phyloP scores from a whole-genome alignment of 441 rosid species.

The Aquilaria agallochum region DNA sequence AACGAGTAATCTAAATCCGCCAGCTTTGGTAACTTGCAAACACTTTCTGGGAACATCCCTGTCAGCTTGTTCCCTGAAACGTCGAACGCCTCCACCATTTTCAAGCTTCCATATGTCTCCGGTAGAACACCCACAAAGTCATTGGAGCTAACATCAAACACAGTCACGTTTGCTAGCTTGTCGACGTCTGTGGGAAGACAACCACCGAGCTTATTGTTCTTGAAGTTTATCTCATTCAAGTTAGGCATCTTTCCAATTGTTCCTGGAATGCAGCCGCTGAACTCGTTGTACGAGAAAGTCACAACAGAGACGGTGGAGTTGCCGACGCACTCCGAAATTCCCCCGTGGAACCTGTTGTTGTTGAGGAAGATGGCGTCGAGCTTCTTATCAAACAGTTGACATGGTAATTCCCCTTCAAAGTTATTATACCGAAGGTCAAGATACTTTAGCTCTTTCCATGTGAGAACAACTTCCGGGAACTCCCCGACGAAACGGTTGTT shows the following conservation, averaged over 20 bases:
- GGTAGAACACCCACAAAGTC: slow-evolving; percentile 54
- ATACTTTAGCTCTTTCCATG: slow-evolving; percentile 49
- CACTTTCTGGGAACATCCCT: slow-evolving; percentile 42
- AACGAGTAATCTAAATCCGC: slow-evolving; percentile 47
- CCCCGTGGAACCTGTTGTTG: slow-evolving; percentile 63
- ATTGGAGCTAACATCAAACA: slow-evolving; percentile 59
- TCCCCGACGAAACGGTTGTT: slow-evolving; percentile 81
- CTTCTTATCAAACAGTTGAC: slow-evolving; percentile 41
- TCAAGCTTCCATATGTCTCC: slow-evolving; percentile 32
- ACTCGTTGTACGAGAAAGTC: slow-evolving; percentile 69
- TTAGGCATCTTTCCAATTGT: slow-evolving; percentile 60
- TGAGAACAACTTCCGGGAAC: slow-evolving; percentile 49
- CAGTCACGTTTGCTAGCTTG: slow-evolving; percentile 35
- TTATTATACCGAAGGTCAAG: slow-evolving; percentile 69
- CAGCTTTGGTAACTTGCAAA: slow-evolving; percentile 55
- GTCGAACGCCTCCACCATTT: slow-evolving; percentile 38
- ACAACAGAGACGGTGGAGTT: slow-evolving; percentile 53
- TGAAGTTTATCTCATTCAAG: slow-evolving; percentile 58
- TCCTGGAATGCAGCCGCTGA: slow-evolving; percentile 74
- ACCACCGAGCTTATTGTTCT: slow-evolving; percentile 52
- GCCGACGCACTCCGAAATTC: slow-evolving; percentile 65
- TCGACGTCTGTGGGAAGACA: slow-evolving; percentile 76
- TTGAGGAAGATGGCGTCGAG: slow-evolving; percentile 78
- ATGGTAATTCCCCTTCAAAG: slow-evolving; percentile 75
- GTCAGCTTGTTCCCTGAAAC: slow-evolving; percentile 53